Percentiles rank a stretch among this genome's conserved stretches.
Evolutionary conservation across 768 basidiomycete genomes (phyloP).

Genomic region (Boletus subparvulus): DNA sequence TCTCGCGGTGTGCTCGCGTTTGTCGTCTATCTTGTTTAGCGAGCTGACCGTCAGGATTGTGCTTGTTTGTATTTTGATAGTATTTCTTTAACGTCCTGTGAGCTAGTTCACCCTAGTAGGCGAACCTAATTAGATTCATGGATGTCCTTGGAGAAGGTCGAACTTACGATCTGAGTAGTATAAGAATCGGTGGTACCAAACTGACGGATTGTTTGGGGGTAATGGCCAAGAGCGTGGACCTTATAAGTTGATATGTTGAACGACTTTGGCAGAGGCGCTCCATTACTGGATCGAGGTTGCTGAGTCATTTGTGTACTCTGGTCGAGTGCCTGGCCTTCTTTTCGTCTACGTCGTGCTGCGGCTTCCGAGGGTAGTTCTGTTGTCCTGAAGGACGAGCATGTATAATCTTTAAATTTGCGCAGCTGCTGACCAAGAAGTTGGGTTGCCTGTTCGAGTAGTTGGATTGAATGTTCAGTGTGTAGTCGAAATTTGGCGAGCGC

Average conservation of each 20-base stretch:
- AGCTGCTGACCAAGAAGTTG: background rate
- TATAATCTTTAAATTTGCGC: background rate
- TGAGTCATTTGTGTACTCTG: no score
- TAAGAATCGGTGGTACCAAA: background rate
- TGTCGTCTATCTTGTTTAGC: background rate
- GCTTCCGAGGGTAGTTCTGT: background rate
- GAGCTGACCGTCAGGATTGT: background rate
- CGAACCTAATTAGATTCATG: background rate
- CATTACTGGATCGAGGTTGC: no score
- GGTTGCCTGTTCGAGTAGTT: background rate
- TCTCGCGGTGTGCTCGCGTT: background rate
- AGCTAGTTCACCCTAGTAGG: background rate
- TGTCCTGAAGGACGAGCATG: background rate
- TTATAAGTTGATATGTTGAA: background rate
- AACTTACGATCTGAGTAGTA: background rate
- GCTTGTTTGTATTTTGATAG: background rate
- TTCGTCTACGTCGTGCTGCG: background rate
- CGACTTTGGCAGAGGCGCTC: background rate
- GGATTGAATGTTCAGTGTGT: constrained; percentile 33
- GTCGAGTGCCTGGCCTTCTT: background rate
- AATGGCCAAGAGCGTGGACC: background rate
- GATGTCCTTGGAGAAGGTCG: background rate
- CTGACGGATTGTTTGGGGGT: background rate
- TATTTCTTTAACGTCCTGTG: background rate
- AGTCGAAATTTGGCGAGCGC: no score